Evolutionary conservation across 2,329 filamentous ascomycete genomes (phyloP).

Genomic region (Xylariaceae sp.): DNA sequence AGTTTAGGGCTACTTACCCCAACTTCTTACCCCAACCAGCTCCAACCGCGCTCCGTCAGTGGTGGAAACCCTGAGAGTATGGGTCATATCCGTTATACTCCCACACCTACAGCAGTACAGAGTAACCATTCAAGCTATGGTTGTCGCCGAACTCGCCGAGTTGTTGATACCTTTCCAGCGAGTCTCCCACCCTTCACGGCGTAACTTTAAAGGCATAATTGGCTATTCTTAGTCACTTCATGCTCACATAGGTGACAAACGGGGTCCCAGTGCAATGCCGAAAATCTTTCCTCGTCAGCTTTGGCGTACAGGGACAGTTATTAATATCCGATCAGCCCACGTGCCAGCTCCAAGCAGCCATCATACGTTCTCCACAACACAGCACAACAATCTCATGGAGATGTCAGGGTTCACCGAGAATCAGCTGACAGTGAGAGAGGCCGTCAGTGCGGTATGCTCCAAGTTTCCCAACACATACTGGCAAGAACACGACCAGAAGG

Average conservation of each 20-base stretch:
- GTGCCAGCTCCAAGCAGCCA: not conserved
- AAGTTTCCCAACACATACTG: conserved; percentile 72
- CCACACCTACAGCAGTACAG: conserved; percentile 1
- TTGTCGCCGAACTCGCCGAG: not conserved
- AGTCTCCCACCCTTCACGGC: no score
- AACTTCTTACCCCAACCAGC: no score
- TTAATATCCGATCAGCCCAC: not conserved
- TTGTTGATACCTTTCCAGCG: no score
- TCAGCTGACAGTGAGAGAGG: conserved; percentile 67
- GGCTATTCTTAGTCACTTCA: no score
- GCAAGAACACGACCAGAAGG: conserved; percentile 65
- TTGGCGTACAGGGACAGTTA: not conserved
- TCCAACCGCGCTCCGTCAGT: no score
- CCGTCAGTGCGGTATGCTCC: conserved; percentile 62
- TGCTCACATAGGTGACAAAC: no score
- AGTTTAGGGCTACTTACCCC: not conserved
- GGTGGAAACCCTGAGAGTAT: no score
- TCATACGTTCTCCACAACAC: conserved; percentile 34
- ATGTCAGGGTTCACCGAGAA: conserved; percentile 66
- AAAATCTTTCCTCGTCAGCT: conserved; percentile 8
- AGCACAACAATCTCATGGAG: conserved; percentile 55
- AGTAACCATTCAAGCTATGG: not conserved
- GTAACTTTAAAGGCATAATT: no score
- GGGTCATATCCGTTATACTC: conserved; percentile 8
- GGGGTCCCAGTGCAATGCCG: not conserved